A percentile compares a stretch with the other conserved stretches of the same genome.
Conservation (phyloP, 371 early-diverging fungal genomes). For the Mucor sp. region DNA sequence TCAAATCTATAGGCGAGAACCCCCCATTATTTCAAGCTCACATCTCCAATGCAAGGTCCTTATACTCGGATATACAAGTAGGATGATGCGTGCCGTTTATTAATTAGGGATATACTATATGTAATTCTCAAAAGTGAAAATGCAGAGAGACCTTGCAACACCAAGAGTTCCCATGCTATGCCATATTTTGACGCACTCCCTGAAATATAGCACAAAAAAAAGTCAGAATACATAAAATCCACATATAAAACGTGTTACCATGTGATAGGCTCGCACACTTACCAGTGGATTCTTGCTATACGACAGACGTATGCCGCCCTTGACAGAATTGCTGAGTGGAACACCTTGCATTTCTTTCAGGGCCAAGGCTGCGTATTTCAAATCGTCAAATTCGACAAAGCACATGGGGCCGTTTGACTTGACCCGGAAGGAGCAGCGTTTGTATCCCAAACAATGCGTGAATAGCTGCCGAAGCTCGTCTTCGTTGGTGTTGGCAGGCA, state of each 20-base stretch:
- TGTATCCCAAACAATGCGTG: conserved; percentile 76
- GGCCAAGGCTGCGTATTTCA: conserved; percentile 84
- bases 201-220: background rate
- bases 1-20: too few species aligned
- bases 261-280: conserved; percentile 12
- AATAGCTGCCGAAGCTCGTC: conserved; percentile 84
- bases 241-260: conserved; percentile 9
- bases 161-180: background rate
- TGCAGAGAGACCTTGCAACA: background rate
- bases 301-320: conserved; percentile 90
- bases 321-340: conserved; percentile 80
- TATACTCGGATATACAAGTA: too few species aligned
- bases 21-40: too few species aligned
- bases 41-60: too few species aligned
- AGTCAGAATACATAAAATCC: conserved; percentile 4
- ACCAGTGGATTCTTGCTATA: conserved; percentile 94
- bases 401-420: conserved; percentile 90
- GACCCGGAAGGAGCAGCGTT: conserved; percentile 80
- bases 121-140: background rate
- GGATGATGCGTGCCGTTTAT: too few species aligned
- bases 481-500: conserved; percentile 81
- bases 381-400: conserved; percentile 90
- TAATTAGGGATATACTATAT: too few species aligned
- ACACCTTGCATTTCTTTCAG: conserved; percentile 80
- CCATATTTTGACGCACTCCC: conserved; percentile 14